These are phyloP conservation scores for Elaeagnus macrophylla DNA, from an alignment of 306 rosid genomes.

Conservation along the genomic window DNA sequence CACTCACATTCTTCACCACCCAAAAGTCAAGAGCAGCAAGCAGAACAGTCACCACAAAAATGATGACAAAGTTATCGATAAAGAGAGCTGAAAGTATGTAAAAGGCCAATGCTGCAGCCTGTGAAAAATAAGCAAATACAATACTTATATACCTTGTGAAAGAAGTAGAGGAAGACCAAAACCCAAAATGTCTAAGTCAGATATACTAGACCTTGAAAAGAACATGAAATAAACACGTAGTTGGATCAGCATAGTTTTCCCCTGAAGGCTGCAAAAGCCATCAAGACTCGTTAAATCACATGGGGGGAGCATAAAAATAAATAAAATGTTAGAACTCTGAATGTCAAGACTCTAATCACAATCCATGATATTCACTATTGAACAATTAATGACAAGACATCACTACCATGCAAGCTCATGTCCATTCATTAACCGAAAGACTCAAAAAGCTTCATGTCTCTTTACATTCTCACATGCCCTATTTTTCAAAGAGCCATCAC, in stretches of 20 bases:
- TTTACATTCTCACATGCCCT: no score
- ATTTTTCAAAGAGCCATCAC: no score
- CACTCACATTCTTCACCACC: constrained; percentile 99
- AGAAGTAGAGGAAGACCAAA: constrained; percentile 1
- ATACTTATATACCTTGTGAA: not conserved
- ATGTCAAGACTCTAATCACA: no score
- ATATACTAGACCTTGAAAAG: constrained; percentile 67
- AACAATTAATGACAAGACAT: no score
- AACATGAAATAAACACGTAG: constrained; percentile 91
- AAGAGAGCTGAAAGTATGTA: constrained; percentile 88
- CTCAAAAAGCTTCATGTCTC: no score
- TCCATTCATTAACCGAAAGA: no score
- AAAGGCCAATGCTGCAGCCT: constrained; percentile 95
- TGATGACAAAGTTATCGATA: constrained; percentile 81
- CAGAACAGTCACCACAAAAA: constrained; percentile 95
- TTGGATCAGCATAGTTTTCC: constrained; percentile 92
- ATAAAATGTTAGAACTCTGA: no score
- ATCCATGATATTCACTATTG: no score
- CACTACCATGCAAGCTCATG: no score
- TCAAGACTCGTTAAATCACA: constrained; percentile 10
- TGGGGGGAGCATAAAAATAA: not conserved
- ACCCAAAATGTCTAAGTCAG: not conserved
- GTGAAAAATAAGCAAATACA: constrained; percentile 16
- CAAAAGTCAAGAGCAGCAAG: constrained; percentile 95
- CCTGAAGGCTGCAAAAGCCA: constrained; percentile 49